Evolutionary conservation across 345 rosid species (phyloP).

Genomic region (Punica granatum): DNA sequence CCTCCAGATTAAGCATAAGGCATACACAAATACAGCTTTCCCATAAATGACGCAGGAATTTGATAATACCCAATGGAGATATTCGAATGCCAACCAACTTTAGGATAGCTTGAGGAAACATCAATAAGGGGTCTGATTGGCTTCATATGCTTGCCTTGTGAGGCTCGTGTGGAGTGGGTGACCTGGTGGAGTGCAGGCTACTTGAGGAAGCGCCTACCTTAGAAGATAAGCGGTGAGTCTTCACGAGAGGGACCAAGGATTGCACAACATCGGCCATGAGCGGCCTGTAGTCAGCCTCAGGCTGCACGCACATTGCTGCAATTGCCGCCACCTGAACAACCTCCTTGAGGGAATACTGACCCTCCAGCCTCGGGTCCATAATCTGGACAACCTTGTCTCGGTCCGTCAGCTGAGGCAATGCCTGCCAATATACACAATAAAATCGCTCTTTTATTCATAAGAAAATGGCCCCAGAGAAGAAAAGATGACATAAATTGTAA

Average conservation of each 20-base stretch:
- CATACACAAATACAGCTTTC: background rate
- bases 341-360: slow-evolving; percentile 77
- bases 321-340: slow-evolving; percentile 90
- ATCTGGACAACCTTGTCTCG: slow-evolving; percentile 75
- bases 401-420: slow-evolving; percentile 66
- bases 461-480: background rate
- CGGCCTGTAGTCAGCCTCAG: slow-evolving; percentile 85
- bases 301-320: slow-evolving; percentile 95
- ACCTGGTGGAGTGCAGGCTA: slow-evolving; percentile 37
- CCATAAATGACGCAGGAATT: background rate
- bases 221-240: slow-evolving; percentile 45
- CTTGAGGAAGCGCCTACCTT: slow-evolving; percentile 49
- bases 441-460: background rate
- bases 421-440: slow-evolving; percentile 22
- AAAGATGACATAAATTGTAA: background rate
- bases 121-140: background rate
- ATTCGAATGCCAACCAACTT: background rate
- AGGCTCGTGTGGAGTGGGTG: slow-evolving; percentile 20
- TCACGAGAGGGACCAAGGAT: slow-evolving; percentile 73
- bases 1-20: background rate
- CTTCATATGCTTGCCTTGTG: slow-evolving; percentile 30
- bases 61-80: background rate
- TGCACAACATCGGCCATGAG: slow-evolving; percentile 94
- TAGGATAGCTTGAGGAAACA: background rate
- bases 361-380: slow-evolving; percentile 78